Evolutionary conservation across 164 flowering plant species (phyloP).

Genomic region (Akebia trifoliata): DNA sequence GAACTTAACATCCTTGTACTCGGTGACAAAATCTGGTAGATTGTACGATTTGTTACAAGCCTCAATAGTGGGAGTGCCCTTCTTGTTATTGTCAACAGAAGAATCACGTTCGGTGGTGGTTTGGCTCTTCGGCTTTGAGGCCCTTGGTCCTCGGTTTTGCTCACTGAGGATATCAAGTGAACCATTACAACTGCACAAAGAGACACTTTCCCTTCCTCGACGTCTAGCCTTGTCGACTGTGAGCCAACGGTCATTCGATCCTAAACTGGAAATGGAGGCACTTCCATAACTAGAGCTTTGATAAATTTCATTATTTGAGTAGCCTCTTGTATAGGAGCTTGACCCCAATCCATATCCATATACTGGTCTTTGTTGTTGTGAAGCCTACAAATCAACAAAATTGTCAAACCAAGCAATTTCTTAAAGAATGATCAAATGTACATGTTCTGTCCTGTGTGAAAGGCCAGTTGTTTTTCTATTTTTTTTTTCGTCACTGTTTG

Average conservation of each 20-base stretch:
- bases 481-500: too few relatives aligned
- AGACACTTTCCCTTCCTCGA: slow-evolving; percentile 45
- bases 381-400: slow-evolving; percentile 38
- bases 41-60: slow-evolving; percentile 38
- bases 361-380: slow-evolving; percentile 55
- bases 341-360: slow-evolving; percentile 59
- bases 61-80: slow-evolving; percentile 26
- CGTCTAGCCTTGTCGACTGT: slow-evolving; percentile 56
- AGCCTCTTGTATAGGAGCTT: slow-evolving; percentile 48
- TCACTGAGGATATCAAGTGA: slow-evolving; percentile 58
- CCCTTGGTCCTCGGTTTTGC: slow-evolving; percentile 91
- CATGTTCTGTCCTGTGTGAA: too few relatives aligned
- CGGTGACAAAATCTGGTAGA: slow-evolving; percentile 57
- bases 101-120: slow-evolving; percentile 38
- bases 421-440: too few relatives aligned
- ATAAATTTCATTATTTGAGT: slow-evolving; percentile 36
- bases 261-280: slow-evolving; percentile 44
- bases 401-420: too few relatives aligned
- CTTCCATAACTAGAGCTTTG: slow-evolving; percentile 48
- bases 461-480: too few relatives aligned
- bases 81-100: slow-evolving; percentile 31
- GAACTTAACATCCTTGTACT: slow-evolving; percentile 68
- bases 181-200: slow-evolving; percentile 51
- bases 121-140: slow-evolving; percentile 62
- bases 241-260: slow-evolving; percentile 41